phyloP scores from a whole-genome alignment of 2,329 filamentous ascomycete species.

The Cladosporium oxysporum region DNA sequence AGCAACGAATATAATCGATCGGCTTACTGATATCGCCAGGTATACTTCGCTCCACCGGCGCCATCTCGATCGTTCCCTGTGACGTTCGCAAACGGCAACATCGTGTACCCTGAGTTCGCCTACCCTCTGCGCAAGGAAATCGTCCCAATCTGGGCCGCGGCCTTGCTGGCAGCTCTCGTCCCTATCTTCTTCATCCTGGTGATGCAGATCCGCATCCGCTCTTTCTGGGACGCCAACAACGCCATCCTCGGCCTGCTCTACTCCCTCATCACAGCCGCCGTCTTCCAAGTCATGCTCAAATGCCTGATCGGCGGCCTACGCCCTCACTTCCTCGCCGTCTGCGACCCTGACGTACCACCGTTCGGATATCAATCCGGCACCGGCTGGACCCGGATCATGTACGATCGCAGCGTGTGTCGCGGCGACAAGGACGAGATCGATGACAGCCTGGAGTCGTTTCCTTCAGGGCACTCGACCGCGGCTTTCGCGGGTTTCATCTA shows the following conservation, averaged over 20 bases:
- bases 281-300: slow-evolving; percentile 77
- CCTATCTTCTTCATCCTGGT: slow-evolving; percentile 66
- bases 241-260: slow-evolving; percentile 69
- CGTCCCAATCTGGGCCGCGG: slow-evolving; percentile 70
- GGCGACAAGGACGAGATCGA: slow-evolving; percentile 66
- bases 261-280: slow-evolving; percentile 67
- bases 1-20: neutral
- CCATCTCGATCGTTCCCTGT: slow-evolving; percentile 71
- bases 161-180: slow-evolving; percentile 64
- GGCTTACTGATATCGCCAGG: slow-evolving; percentile 54
- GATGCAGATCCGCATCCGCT: slow-evolving; percentile 61
- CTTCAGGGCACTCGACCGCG: slow-evolving; percentile 72
- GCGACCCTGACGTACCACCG: slow-evolving; percentile 60
- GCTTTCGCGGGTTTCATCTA: slow-evolving; percentile 73
- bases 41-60: slow-evolving; percentile 58
- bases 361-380: slow-evolving; percentile 47
- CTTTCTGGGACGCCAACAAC: slow-evolving; percentile 63
- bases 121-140: slow-evolving; percentile 71
- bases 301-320: slow-evolving; percentile 64
- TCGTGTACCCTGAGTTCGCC: slow-evolving; percentile 70
- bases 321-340: slow-evolving; percentile 48
- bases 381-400: slow-evolving; percentile 65
- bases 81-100: slow-evolving; percentile 64
- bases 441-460: slow-evolving; percentile 70
- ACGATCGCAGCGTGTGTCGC: slow-evolving; percentile 69